Percentiles rank a stretch among this genome's conserved stretches.
These are phyloP conservation scores for Suaeda aralocaspica DNA, from an alignment of 148 eudicot species.

Conservation along the genomic window DNA sequence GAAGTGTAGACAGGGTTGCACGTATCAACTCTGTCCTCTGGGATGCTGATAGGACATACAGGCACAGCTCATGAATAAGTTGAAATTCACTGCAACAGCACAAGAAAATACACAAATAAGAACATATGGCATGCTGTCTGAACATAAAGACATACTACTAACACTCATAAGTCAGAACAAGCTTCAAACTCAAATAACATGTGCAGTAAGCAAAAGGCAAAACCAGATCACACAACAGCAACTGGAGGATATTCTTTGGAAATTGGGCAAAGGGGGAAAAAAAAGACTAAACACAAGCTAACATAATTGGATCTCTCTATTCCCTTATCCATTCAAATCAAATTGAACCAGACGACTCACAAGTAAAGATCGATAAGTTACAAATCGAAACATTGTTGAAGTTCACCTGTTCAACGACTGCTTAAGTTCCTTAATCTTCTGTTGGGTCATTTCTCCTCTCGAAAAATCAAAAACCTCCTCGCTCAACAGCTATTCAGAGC, in stretches of 20 bases:
- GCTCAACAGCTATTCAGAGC: constrained; percentile 66
- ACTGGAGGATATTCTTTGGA: background rate
- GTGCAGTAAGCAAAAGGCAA: background rate
- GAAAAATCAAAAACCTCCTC: constrained; percentile 99
- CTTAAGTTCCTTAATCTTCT: constrained; percentile 92
- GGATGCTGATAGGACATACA: constrained; percentile 92
- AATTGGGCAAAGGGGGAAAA: background rate
- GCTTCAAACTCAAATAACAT: background rate
- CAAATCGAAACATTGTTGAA: background rate
- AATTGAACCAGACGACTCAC: background rate
- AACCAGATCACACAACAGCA: background rate
- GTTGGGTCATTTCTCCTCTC: constrained; percentile 99
- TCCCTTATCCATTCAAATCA: background rate
- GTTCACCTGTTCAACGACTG: constrained; percentile 90
- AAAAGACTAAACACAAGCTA: background rate
- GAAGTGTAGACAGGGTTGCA: constrained; percentile 87
- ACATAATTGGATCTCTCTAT: background rate
- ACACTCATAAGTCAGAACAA: no score
- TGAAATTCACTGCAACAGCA: constrained; percentile 78
- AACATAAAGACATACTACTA: background rate
- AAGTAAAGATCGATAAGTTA: background rate
- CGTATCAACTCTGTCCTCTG: constrained; percentile 86
- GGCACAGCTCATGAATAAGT: constrained; percentile 94
- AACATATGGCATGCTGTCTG: background rate
- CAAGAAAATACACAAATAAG: constrained; percentile 10